Base-by-base conservation (phyloP, 768 basidiomycete species). In the Lyophyllum shimeji region DNA sequence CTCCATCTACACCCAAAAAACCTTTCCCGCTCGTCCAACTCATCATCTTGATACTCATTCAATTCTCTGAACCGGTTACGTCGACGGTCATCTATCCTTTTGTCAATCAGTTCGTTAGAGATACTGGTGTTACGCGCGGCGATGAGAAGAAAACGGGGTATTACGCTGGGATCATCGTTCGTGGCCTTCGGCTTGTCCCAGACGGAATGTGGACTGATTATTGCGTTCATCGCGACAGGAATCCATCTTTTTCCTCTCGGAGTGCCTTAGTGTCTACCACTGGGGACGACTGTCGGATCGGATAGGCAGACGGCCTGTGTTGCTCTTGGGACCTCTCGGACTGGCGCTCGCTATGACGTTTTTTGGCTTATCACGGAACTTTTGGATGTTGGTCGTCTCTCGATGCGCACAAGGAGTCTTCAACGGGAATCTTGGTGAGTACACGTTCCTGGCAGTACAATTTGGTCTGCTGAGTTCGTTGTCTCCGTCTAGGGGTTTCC, bases 121-220 rank as follows among this genome's bases (percentile, higher is more conserved):
- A 74, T 17, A 74, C 74, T n/a, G 76, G 75, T 1, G 69, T 81
- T 8, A 77, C 76, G 8, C 63, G 66, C 11, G 76, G 76, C 2
- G 74, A 79, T 33, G 78, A 79, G 66, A 62, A 43, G 15, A 54
- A 59, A 50, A 76, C 73, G 1, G 79, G 77, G 2, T 80, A 80
- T 60, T 80, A 76, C 61, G 79, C 77, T 55, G 79, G 77, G 1
- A 55, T 80, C 18, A 74, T 81, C 39, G 79, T 76, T 52, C 60
- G 71, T 63, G 2, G 18, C 31, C 20, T 17, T 9, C 7, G 27
- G 15, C 9, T 13, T 44, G 29, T 29, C n/a, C 8, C 17, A 11
- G 17, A 2, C 20, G 21, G 12, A 3, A 23, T 1, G 13, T 7
- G 18, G 3, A 2, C 7, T 53, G 17, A 42, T 33, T 34, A 13